Evolutionary conservation across 495 filamentous ascomycete genomes (phyloP).

Genomic region (Annulohypoxylon maeteangense): DNA sequence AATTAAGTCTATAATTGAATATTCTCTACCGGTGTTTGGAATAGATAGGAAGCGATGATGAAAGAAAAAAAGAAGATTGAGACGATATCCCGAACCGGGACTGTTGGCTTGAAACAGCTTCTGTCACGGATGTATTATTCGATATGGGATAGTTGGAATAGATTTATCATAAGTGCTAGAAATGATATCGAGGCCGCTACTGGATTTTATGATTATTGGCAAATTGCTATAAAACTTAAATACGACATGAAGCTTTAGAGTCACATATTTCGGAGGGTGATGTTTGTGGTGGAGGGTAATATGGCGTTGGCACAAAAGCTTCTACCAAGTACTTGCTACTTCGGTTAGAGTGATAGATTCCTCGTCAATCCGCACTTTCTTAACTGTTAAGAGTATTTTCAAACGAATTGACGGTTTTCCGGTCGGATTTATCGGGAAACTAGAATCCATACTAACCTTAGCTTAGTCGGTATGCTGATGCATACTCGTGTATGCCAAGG

Average conservation of each 20-base stretch:
- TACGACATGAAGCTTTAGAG: background rate
- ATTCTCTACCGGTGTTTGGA: too few relatives aligned
- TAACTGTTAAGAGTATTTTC: background rate
- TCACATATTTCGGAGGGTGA: too few relatives aligned
- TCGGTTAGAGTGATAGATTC: too few relatives aligned
- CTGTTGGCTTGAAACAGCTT: conserved; percentile 18
- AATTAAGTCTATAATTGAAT: too few relatives aligned
- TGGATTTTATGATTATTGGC: background rate
- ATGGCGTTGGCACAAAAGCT: too few relatives aligned
- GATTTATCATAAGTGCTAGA: background rate
- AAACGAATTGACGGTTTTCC: background rate
- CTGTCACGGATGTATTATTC: background rate
- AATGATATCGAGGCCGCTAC: background rate
- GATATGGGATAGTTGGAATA: background rate
- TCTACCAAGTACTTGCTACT: too few relatives aligned
- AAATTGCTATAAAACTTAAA: background rate
- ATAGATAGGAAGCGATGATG: too few relatives aligned
- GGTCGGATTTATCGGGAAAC: background rate
- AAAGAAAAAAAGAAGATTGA: background rate
- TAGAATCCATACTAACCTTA: background rate
- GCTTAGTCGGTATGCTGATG: conserved; percentile 4
- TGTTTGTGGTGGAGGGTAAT: too few relatives aligned
- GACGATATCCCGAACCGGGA: background rate
- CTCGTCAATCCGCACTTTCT: too few relatives aligned
- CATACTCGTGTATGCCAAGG: background rate